Evolutionary conservation across 345 rosid genomes (phyloP), one percentile per base, ranked within the genome.

Genomic region (Clarkia xantiana): DNA sequence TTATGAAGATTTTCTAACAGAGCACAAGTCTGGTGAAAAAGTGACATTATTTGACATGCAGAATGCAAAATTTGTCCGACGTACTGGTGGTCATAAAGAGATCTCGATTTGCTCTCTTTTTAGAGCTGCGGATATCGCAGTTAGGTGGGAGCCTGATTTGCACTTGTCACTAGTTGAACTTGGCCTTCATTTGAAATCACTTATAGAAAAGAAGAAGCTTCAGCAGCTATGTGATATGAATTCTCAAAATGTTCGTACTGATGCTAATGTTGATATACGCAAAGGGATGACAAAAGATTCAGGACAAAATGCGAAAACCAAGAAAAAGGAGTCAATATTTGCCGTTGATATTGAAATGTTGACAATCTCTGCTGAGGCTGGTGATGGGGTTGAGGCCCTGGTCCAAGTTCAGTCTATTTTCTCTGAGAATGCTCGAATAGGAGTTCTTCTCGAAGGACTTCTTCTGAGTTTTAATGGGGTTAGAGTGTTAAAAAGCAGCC

Each of bases 391-490:
- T 58, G 94, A 81, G 42, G 77, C 73, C 45, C 55, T 47, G 60
- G 62, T 91, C 65, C 85, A 81, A 72, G 79, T 84, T 63, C 94
- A 86, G 17, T 91, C 98, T 67, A 91, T 91, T 58, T 91, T 91
- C 67, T 91, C 98, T 11, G 98, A 91, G 81, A 84, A 91, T 71
- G 94, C 90, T 19, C 71, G 77, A 48, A 86, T 91, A 60, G 98
- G 98, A 39, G 76, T 91, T 51, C 95, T 91, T 71, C 82, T 91
- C 61, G 98, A 91, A 74, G 98, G 96, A 34, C 71, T 86, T 46
- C 62, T 72, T 50, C 70, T 91, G 48, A 55, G 74, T 66, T 74
- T 91, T 34, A 78, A 80, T 71, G 90, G 95, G 54, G 74, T 83
- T 51, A 72, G 81, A 62, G 59, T 91, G 52, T 65, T 91, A 40